These are phyloP conservation scores for Podospora conica DNA, from an alignment of 495 filamentous ascomycete genomes.

Conservation along the genomic window DNA sequence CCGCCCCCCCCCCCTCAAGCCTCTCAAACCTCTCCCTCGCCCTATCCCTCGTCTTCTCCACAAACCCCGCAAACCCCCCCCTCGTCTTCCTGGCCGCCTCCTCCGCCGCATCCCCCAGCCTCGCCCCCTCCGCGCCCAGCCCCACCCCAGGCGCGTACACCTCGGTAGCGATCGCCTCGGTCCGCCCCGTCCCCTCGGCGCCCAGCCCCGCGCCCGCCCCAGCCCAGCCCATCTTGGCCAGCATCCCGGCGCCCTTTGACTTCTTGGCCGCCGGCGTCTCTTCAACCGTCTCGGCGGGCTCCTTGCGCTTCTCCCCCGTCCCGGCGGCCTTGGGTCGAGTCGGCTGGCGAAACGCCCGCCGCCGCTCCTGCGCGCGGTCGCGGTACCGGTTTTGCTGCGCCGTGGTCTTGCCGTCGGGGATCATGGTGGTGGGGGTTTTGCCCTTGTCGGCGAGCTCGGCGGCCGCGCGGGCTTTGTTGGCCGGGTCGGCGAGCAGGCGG, in stretches of 20 bases:
- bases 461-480: conserved; percentile 45
- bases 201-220: conserved; percentile 73
- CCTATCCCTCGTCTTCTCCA: conserved; percentile 70
- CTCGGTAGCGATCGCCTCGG: conserved; percentile 68
- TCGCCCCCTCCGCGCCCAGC: conserved; percentile 75
- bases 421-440: conserved; percentile 45
- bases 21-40: conserved; percentile 73
- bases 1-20: conserved; percentile 25
- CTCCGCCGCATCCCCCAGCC: conserved; percentile 75
- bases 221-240: conserved; percentile 92
- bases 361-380: conserved; percentile 76
- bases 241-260: conserved; percentile 78
- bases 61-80: conserved; percentile 63
- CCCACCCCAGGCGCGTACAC: conserved; percentile 81
- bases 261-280: conserved; percentile 28
- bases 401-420: conserved; percentile 32
- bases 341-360: conserved; percentile 65
- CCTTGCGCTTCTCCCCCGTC: conserved; percentile 24
- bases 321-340: conserved; percentile 33
- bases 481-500: conserved; percentile 58
- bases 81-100: conserved; percentile 70
- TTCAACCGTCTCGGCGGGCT: conserved; percentile 15
- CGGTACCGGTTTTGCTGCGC: conserved; percentile 55
- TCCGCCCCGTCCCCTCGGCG: conserved; percentile 69
- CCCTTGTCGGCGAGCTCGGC: conserved; percentile 55